A percentile compares a stretch with the other conserved stretches of the same genome.
These are phyloP conservation scores for Entoloma clypeatum DNA, from an alignment of 1,284 basidiomycete species.

Conservation along the genomic window DNA sequence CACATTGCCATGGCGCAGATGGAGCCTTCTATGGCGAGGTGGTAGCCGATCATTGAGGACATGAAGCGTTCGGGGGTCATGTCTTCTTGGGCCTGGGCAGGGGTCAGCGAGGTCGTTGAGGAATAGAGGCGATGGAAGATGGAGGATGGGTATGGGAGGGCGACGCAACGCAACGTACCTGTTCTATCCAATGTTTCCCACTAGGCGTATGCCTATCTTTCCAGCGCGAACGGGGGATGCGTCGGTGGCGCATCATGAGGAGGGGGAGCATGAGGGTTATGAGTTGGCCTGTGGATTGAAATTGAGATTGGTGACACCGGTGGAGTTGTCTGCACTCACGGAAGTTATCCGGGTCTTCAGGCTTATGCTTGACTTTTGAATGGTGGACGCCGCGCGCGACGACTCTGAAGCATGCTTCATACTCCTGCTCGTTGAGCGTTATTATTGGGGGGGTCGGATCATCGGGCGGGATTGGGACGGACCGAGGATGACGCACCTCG, in stretches of 20 bases:
- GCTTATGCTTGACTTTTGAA: constrained; percentile 48
- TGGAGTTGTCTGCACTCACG: constrained; percentile 41
- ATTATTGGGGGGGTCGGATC: background rate
- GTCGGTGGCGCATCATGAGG: constrained; percentile 79
- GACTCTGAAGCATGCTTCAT: constrained; percentile 57
- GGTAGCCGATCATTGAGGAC: constrained; percentile 74
- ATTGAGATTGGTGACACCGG: background rate
- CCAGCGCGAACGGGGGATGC: constrained; percentile 73
- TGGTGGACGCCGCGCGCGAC: constrained; percentile 54
- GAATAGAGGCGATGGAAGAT: constrained; percentile 1
- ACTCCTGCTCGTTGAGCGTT: constrained; percentile 56
- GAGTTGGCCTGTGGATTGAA: constrained; percentile 48
- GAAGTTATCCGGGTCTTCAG: constrained; percentile 55
- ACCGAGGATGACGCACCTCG: constrained; percentile 42
- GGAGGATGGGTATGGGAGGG: constrained; percentile 9
- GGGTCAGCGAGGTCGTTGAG: constrained; percentile 1
- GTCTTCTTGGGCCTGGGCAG: constrained; percentile 41
- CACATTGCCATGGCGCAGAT: constrained; percentile 79
- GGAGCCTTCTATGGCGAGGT: constrained; percentile 62
- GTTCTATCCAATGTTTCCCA: constrained; percentile 79
- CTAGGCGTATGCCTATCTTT: constrained; percentile 52
- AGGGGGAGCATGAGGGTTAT: constrained; percentile 72
- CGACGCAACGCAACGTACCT: constrained; percentile 42
- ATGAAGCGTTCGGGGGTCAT: constrained; percentile 59
- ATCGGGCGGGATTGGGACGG: constrained; percentile 5